phyloP scores from a whole-genome alignment of 768 basidiomycete species.

The Lentinula guzmanii region DNA sequence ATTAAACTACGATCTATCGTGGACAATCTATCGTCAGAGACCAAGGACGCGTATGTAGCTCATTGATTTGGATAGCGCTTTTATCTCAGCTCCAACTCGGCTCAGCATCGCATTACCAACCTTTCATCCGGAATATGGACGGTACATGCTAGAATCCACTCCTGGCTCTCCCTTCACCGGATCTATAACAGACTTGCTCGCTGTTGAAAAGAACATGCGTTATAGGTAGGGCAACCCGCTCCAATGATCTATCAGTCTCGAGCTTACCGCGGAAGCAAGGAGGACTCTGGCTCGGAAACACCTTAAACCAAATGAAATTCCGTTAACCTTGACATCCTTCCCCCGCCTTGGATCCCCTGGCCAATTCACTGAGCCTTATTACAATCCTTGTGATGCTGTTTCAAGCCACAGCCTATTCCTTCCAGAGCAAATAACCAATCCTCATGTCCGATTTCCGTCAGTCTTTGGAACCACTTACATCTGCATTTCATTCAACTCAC shows the following conservation, averaged over 20 bases:
- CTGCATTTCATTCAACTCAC: conserved; percentile 11
- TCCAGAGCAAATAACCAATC: conserved; percentile 93
- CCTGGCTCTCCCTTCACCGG: conserved; percentile 95
- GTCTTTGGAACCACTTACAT: conserved; percentile 26
- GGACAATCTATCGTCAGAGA: conserved; percentile 54
- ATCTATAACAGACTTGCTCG: conserved; percentile 75
- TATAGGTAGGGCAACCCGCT: conserved; percentile 52
- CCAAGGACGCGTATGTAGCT: conserved; percentile 49
- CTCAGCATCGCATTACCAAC: conserved; percentile 70
- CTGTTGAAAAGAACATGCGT: conserved; percentile 93
- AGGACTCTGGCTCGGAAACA: conserved; percentile 70
- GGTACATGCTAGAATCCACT: conserved; percentile 98
- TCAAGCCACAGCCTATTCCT: conserved; percentile 94
- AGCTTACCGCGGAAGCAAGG: conserved; percentile 45
- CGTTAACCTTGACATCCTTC: conserved; percentile 92
- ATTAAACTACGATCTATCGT: conserved; percentile 68
- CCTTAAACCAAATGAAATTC: conserved; percentile 80
- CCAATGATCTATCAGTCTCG: neutral
- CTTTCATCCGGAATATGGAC: conserved; percentile 97
- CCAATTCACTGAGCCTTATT: conserved; percentile 89
- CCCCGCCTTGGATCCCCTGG: conserved; percentile 87
- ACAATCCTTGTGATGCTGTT: conserved; percentile 63
- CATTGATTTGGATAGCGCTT: neutral
- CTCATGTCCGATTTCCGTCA: conserved; percentile 96
- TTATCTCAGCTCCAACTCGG: neutral